phyloP scores from a whole-genome alignment of 306 rosid species.

The Senna siamea region DNA sequence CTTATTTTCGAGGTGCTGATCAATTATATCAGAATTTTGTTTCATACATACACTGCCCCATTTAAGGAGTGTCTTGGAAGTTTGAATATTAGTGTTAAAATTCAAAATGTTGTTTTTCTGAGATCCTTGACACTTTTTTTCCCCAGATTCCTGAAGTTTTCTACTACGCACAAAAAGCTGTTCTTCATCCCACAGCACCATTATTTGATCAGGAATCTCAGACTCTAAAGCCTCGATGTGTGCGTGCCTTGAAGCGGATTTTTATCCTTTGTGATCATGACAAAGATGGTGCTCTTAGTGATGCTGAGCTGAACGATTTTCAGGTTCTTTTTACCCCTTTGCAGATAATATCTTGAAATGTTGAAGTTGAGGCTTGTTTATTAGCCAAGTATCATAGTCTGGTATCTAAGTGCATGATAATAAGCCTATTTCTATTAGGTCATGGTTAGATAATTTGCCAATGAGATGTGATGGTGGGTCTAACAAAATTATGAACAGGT shows the following conservation, averaged over 20 bases:
- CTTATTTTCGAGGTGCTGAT: constrained; percentile 21
- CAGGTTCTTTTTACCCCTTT: constrained; percentile 39
- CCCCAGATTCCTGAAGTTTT: constrained; percentile 89
- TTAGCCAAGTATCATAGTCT: background rate
- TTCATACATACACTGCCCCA: background rate
- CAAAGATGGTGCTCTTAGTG: constrained; percentile 81
- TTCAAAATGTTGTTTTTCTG: background rate
- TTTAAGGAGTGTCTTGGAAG: background rate
- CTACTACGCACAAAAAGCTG: constrained; percentile 96
- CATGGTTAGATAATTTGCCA: background rate
- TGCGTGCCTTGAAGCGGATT: constrained; percentile 89
- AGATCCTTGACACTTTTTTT: background rate
- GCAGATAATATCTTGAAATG: background rate
- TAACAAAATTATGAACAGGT: constrained; percentile 63
- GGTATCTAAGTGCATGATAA: constrained; percentile 4
- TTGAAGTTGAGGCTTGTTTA: constrained; percentile 34
- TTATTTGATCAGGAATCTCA: constrained; percentile 94
- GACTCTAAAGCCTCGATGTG: constrained; percentile 88
- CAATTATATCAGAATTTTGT: constrained; percentile 27
- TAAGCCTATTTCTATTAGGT: constrained; percentile 26
- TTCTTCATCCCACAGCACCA: constrained; percentile 97
- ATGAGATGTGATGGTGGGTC: constrained; percentile 31
- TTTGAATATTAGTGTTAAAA: background rate
- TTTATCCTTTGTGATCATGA: constrained; percentile 93
- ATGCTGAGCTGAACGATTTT: constrained; percentile 51